Percentiles rank a stretch among this genome's conserved stretches.
Conservation (phyloP, 306 rosid species). For the Quercus glauca region DNA sequence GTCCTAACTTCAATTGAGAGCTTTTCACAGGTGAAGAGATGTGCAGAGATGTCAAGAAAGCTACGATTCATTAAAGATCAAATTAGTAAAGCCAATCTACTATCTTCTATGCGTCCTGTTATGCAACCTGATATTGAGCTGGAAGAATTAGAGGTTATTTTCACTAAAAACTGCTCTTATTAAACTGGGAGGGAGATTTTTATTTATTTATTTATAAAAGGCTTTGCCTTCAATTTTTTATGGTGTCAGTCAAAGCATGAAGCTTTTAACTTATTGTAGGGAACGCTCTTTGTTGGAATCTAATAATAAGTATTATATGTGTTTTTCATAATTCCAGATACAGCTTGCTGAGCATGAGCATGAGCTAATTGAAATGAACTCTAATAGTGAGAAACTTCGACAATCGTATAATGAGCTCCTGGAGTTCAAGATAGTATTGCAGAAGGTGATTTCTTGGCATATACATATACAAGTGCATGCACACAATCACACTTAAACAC, state of each 20-base stretch:
- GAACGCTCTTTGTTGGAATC: conserved; percentile 29
- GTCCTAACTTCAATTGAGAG: conserved; percentile 22
- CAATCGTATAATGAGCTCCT: conserved; percentile 94
- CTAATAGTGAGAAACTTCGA: conserved; percentile 82
- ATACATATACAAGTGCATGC: neutral
- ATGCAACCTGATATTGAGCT: conserved; percentile 73
- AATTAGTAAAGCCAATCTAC: conserved; percentile 75
- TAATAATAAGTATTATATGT: conserved; percentile 20
- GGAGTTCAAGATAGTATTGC: conserved; percentile 93
- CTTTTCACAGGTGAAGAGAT: conserved; percentile 81
- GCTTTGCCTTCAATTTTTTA: conserved; percentile 22
- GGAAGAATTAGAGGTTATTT: conserved; percentile 85
- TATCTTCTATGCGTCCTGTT: conserved; percentile 52
- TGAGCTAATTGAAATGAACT: conserved; percentile 89
- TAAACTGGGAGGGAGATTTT: conserved; percentile 6
- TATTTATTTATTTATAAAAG: neutral
- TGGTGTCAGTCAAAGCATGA: conserved; percentile 16
- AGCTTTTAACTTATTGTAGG: conserved; percentile 11
- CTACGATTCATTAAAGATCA: conserved; percentile 90
- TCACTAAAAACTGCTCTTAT: conserved; percentile 21
- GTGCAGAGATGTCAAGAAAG: conserved; percentile 99
- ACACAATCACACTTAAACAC: too few relatives aligned
- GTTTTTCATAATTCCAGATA: conserved; percentile 44
- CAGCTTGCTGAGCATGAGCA: conserved; percentile 96
- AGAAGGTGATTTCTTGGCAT: conserved; percentile 56